These are phyloP conservation scores for Diaporthe australafricana DNA, from an alignment of 2,329 filamentous ascomycete species.

Conservation along the genomic window DNA sequence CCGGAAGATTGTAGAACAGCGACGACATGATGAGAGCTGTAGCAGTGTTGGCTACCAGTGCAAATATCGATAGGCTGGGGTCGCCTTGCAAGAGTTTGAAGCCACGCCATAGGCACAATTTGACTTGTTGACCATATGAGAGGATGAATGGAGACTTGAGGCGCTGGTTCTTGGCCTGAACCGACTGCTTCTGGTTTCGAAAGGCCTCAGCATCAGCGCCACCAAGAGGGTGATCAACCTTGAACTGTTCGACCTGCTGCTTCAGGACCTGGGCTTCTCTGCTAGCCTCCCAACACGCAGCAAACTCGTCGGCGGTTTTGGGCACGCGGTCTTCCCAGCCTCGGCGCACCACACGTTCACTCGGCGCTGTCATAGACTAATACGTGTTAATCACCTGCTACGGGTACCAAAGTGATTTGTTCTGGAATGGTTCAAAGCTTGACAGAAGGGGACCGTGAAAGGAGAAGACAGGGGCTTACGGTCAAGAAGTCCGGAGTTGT, in stretches of 20 bases:
- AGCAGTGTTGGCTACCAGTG: constrained; percentile 76
- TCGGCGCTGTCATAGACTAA: constrained; percentile 70
- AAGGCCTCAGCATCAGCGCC: constrained; percentile 67
- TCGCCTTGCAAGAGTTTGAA: constrained; percentile 83
- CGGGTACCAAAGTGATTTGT: no score
- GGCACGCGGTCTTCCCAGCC: constrained; percentile 68
- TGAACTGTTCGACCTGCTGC: constrained; percentile 67
- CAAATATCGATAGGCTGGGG: constrained; percentile 76
- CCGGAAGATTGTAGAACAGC: constrained; percentile 82
- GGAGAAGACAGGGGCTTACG: no score
- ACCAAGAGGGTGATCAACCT: constrained; percentile 62
- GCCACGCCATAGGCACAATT: constrained; percentile 84
- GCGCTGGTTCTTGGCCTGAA: constrained; percentile 70
- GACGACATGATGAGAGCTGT: constrained; percentile 83
- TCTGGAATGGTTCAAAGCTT: no score
- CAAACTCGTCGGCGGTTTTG: constrained; percentile 72
- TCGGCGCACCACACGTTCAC: constrained; percentile 65
- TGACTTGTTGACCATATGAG: constrained; percentile 79
- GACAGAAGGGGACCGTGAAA: no score
- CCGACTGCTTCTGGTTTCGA: constrained; percentile 63
- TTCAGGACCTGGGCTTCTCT: constrained; percentile 62
- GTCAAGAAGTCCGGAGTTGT: constrained; percentile 81
- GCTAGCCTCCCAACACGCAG: constrained; percentile 67
- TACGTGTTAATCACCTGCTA: no score
- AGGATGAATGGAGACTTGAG: constrained; percentile 84